Conservation (phyloP, 2,329 filamentous ascomycete genomes). For the Xylaria sp. region DNA sequence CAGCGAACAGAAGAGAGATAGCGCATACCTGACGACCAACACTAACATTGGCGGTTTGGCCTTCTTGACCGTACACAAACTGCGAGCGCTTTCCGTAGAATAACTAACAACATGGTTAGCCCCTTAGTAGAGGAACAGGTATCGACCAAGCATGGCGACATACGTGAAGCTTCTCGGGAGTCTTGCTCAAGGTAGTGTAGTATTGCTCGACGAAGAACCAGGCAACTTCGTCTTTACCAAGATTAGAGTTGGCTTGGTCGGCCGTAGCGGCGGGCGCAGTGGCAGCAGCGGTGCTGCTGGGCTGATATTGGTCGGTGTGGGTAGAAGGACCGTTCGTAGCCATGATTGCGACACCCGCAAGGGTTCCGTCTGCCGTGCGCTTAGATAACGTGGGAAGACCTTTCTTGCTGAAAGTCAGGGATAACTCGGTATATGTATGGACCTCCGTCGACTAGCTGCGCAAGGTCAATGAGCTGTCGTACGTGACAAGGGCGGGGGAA, state of each 20-base stretch:
- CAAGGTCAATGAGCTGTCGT: slow-evolving; percentile 21
- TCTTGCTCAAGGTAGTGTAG: slow-evolving; percentile 96
- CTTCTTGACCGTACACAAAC: slow-evolving; percentile 91
- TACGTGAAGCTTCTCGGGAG: slow-evolving; percentile 89
- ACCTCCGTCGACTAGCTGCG: slow-evolving; percentile 17
- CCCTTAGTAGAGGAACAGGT: neutral
- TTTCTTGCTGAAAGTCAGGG: slow-evolving; percentile 23
- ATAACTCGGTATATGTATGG: slow-evolving; percentile 21
- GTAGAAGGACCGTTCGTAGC: slow-evolving; percentile 67
- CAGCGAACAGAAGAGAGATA: neutral
- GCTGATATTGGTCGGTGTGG: slow-evolving; percentile 56
- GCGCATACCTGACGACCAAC: slow-evolving; percentile 84
- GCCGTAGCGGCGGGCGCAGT: slow-evolving; percentile 46
- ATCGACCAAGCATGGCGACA: slow-evolving; percentile 43
- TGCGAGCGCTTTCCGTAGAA: slow-evolving; percentile 98
- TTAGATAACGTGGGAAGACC: slow-evolving; percentile 25
- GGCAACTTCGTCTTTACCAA: slow-evolving; percentile 91
- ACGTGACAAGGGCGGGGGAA: neutral
- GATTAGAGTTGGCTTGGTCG: slow-evolving; percentile 54
- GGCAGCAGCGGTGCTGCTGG: slow-evolving; percentile 49
- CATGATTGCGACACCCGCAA: slow-evolving; percentile 55
- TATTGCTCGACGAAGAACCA: slow-evolving; percentile 99
- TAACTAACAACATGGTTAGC: slow-evolving; percentile 61
- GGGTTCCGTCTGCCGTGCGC: slow-evolving; percentile 33
- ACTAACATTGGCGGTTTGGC: slow-evolving; percentile 85